Percentiles rank a stretch among this genome's conserved stretches.
phyloP scores from a whole-genome alignment of 2,329 filamentous ascomycete species.

The Colletotrichum sp. region DNA sequence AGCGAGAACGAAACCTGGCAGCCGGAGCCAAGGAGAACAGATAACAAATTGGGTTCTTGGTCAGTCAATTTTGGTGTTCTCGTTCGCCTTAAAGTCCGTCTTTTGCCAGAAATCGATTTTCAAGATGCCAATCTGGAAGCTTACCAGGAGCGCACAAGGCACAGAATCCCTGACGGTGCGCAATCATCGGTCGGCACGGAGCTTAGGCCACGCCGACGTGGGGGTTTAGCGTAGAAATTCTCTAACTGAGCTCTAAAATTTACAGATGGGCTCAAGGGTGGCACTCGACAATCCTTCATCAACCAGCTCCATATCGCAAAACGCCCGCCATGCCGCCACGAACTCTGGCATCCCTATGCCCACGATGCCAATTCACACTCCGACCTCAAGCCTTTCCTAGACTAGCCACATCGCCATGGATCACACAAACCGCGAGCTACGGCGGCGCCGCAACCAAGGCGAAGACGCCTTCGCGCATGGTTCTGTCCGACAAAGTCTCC shows the following conservation, averaged over 20 bases:
- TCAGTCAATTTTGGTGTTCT: no score
- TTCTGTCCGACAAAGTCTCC: conserved; percentile 59
- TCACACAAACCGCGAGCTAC: conserved; percentile 39
- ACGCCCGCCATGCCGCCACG: conserved; percentile 18
- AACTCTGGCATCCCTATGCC: conserved; percentile 19
- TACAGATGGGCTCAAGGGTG: neutral
- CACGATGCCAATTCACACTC: conserved; percentile 13
- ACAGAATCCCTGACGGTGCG: neutral
- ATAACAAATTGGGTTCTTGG: neutral
- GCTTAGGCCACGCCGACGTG: conserved; percentile 19
- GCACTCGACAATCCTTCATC: neutral
- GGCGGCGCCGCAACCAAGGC: conserved; percentile 33
- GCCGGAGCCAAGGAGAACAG: neutral
- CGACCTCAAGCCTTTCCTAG: conserved; percentile 6
- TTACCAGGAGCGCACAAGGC: neutral
- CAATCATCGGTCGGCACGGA: conserved; percentile 10
- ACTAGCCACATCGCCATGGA: conserved; percentile 32
- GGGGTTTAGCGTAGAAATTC: conserved; percentile 18
- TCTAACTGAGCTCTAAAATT: conserved; percentile 13
- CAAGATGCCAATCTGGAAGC: neutral
- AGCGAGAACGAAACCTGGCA: neutral
- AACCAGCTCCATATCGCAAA: neutral
- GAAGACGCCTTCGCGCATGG: conserved; percentile 58
- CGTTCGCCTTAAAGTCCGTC: neutral
- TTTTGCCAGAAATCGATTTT: neutral